Percentiles rank a stretch among this genome's conserved stretches.
Evolutionary conservation across 2,329 filamentous ascomycete species (phyloP).

Genomic region (Botryosphaeria agaves): DNA sequence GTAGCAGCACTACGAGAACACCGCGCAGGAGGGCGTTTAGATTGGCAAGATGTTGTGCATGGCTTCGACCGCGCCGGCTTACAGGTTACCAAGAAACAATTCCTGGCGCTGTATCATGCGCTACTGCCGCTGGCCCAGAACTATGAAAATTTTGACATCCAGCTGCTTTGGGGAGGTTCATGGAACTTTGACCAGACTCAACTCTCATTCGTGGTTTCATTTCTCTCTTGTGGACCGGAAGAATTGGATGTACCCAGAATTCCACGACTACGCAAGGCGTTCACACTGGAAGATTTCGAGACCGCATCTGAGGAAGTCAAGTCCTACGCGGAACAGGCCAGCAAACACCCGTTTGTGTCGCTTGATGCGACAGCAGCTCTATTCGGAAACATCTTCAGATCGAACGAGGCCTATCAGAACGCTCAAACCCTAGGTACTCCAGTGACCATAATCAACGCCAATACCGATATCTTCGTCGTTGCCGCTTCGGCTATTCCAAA

Average conservation of each 20-base stretch:
- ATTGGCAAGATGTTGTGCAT: slow-evolving; percentile 54
- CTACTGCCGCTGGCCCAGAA: slow-evolving; percentile 53
- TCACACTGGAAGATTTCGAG: slow-evolving; percentile 47
- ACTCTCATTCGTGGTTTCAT: slow-evolving; percentile 83
- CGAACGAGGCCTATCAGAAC: slow-evolving; percentile 37
- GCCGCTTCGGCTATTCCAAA: slow-evolving; percentile 62
- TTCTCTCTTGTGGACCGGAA: slow-evolving; percentile 55
- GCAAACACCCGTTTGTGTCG: slow-evolving; percentile 77
- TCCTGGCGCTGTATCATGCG: slow-evolving; percentile 64
- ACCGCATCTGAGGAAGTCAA: slow-evolving; percentile 42
- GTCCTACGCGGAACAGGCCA: slow-evolving; percentile 45
- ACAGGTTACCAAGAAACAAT: slow-evolving; percentile 61
- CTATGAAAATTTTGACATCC: slow-evolving; percentile 57
- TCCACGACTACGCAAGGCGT: slow-evolving; percentile 62
- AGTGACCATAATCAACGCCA: slow-evolving; percentile 47
- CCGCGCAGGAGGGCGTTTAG: slow-evolving; percentile 36
- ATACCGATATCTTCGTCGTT: slow-evolving; percentile 63
- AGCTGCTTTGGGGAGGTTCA: slow-evolving; percentile 71
- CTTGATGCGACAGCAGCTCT: slow-evolving; percentile 60
- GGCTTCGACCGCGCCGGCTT: slow-evolving; percentile 68
- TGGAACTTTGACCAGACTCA: slow-evolving; percentile 83
- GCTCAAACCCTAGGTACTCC: slow-evolving; percentile 40
- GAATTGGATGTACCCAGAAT: slow-evolving; percentile 75
- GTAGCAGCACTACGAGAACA: slow-evolving; percentile 40
- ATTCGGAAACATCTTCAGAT: slow-evolving; percentile 43